Conservation (phyloP, 2,329 filamentous ascomycete species). For the Penicillium hesseltinei region DNA sequence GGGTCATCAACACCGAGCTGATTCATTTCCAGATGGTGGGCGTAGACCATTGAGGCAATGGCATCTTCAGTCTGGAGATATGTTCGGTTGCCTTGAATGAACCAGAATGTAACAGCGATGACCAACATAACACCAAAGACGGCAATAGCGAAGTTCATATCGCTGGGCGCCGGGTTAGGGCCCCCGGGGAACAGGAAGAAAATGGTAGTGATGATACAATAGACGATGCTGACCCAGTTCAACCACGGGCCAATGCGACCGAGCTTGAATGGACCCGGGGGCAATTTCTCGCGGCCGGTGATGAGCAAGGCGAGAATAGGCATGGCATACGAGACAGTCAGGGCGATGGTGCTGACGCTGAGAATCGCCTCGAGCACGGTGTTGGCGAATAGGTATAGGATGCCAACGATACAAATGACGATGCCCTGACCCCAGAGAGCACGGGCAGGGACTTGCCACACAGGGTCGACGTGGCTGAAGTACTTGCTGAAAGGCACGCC, state of each 20-base stretch:
- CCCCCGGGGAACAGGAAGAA: conserved; percentile 56
- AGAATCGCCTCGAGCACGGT: conserved; percentile 56
- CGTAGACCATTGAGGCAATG: conserved; percentile 29
- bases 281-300: conserved; percentile 54
- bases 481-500: conserved; percentile 49
- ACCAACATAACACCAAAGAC: conserved; percentile 58
- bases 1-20: not conserved
- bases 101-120: conserved; percentile 52
- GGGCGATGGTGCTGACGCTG: conserved; percentile 56
- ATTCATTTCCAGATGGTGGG: conserved; percentile 26
- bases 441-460: conserved; percentile 54
- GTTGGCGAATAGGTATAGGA: conserved; percentile 56
- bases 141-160: conserved; percentile 60
- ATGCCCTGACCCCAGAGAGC: conserved; percentile 54
- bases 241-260: conserved; percentile 46
- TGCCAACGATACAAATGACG: conserved; percentile 50
- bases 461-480: conserved; percentile 46
- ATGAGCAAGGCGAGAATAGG: conserved; percentile 51
- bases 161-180: conserved; percentile 47
- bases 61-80: conserved; percentile 37
- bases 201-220: conserved; percentile 53
- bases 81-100: conserved; percentile 46
- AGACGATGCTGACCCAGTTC: conserved; percentile 53
- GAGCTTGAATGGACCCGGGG: conserved; percentile 46
- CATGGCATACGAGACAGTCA: conserved; percentile 54